Evolutionary conservation across 2,329 filamentous ascomycete species (phyloP).

Genomic region (Botrytis sinoallii): DNA sequence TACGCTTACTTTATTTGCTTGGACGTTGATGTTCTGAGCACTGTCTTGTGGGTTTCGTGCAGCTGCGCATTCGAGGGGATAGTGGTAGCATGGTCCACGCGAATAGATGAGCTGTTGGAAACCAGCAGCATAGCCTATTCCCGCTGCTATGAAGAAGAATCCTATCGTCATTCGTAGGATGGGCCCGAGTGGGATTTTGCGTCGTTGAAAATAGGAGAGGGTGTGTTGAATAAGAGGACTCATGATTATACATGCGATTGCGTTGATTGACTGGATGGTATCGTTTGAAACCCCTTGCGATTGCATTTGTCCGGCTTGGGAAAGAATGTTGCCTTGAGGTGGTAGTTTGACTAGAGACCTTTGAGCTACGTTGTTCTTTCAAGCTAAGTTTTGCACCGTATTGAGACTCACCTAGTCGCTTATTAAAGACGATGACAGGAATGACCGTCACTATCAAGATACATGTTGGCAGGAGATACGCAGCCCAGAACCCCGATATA

Average conservation of each 20-base stretch:
- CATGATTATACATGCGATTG: neutral
- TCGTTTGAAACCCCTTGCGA: neutral
- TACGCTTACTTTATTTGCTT: neutral
- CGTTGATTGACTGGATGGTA: neutral
- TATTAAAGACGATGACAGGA: neutral
- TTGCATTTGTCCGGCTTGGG: neutral
- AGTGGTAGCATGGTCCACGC: neutral
- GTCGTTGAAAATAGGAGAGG: neutral
- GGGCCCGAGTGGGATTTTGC: neutral
- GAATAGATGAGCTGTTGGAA: neutral
- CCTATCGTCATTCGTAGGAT: neutral
- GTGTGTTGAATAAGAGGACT: neutral
- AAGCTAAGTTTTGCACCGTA: accelerated
- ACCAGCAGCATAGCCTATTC: neutral
- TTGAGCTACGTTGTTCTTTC: neutral
- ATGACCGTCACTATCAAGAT: neutral
- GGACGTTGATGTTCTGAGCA: too few species aligned
- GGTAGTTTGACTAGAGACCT: neutral
- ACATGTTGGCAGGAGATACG: neutral
- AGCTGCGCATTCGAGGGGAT: neutral
- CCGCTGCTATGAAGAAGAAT: neutral
- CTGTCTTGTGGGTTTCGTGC: neutral
- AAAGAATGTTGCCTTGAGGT: neutral
- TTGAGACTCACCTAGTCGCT: neutral
- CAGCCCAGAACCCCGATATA: neutral